Base-by-base conservation (phyloP, 805 yeast species). In the Danielia oregonensis region DNA sequence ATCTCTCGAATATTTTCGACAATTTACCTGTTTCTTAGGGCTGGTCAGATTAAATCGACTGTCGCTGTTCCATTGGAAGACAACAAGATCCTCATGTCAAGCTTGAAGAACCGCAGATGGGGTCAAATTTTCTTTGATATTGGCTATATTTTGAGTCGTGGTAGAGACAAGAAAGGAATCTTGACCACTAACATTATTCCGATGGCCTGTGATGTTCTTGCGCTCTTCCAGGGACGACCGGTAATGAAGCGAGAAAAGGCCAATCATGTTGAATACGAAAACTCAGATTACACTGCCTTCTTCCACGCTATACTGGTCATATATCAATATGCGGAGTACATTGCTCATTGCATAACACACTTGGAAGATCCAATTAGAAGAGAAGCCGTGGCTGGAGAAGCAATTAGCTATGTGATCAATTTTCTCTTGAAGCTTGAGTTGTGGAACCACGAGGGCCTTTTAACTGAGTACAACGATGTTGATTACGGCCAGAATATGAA, bases 191-290 rank as follows among this genome's bases (percentile, higher is more conserved):
- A 64, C 19, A 70, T 81, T 15, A 61, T 82, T 5, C 63, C 70
- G 2, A 81, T 79, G 61, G 68, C 82, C 1, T 72, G 85, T 28
- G 86, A 83, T 43, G 68, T 86, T 7, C 48, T 85, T 19, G 61
- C 76, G 2, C 59, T 86, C 21, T 84, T 87, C 48, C 93, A 87
- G 56, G 89, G 95, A 3, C 70, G 78, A 29, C 85, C 93, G 1
- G 79, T 84, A 0, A 62, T 86, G 48, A 74, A 70, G 41, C 70
- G 97, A 39, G 96, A 87, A 51, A 76, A 78, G 4, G 68, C 73
- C 5, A 81, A 77, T 39, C 98, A 91, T 56, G 88, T 91, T 7
- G 96, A 89, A 53, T 93, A 84, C 54, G 98, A 91, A 53, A 80
- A 79, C 29, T 86, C 85, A 21, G 91, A 86, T 33, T 93, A 89